Evolutionary conservation across 1,139 yeast genomes (phyloP).

Genomic region (Nadsonia starkeyi-henricii): DNA sequence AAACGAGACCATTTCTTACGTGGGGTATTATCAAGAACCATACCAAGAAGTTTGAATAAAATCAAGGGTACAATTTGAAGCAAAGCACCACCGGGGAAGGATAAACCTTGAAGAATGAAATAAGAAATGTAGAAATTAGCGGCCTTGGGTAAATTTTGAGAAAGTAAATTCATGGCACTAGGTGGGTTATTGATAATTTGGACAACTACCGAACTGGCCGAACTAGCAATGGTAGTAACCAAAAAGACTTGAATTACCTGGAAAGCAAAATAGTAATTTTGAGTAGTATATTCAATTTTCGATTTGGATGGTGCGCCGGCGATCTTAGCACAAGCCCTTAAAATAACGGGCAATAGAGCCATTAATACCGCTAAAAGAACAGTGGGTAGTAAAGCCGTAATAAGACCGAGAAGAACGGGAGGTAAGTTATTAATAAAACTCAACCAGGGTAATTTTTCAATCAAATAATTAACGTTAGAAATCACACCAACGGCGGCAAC

Average conservation of each 20-base stretch:
- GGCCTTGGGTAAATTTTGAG: constrained; percentile 70
- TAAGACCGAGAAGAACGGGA: constrained; percentile 49
- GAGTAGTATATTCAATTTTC: constrained; percentile 66
- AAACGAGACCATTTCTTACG: constrained; percentile 75
- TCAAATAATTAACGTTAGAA: constrained; percentile 67
- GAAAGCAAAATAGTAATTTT: constrained; percentile 77
- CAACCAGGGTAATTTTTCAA: constrained; percentile 54
- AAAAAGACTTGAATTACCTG: constrained; percentile 77
- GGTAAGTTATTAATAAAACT: constrained; percentile 63
- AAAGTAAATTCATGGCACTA: constrained; percentile 53
- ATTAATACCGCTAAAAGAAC: constrained; percentile 68
- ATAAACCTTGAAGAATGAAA: constrained; percentile 64
- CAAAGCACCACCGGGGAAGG: constrained; percentile 66
- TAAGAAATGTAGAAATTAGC: constrained; percentile 58
- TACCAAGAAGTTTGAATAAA: constrained; percentile 56
- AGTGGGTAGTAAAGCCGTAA: constrained; percentile 80
- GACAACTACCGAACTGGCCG: constrained; percentile 67
- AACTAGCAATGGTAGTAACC: constrained; percentile 67
- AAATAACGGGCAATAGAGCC: constrained; percentile 71
- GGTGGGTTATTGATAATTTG: constrained; percentile 49
- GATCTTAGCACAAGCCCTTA: constrained; percentile 56
- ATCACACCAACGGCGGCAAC: constrained; percentile 92
- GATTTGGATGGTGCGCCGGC: constrained; percentile 63
- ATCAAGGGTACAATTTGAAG: constrained; percentile 65
- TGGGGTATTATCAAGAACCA: constrained; percentile 62